Percentiles rank a stretch among this genome's conserved stretches.
These are phyloP conservation scores for Letharia columbiana DNA, from an alignment of 495 filamentous ascomycete species.

Conservation along the genomic window DNA sequence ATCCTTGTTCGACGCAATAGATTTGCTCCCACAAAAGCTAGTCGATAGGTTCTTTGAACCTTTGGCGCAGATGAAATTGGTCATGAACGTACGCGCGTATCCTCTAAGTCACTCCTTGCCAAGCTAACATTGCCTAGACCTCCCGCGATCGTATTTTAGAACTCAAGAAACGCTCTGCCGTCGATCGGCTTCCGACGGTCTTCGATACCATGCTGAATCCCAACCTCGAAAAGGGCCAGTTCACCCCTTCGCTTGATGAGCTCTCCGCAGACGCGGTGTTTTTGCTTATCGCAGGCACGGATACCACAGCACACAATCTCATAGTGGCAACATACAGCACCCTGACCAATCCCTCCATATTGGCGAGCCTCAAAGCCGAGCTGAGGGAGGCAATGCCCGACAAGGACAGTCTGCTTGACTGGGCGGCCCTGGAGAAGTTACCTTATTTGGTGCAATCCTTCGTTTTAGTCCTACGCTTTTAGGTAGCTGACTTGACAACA, in stretches of 20 bases:
- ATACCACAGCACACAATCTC: slow-evolving; percentile 14
- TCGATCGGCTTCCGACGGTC: background rate
- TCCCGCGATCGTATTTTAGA: background rate
- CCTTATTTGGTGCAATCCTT: slow-evolving; percentile 27
- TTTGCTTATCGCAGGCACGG: slow-evolving; percentile 25
- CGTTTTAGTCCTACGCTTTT: background rate
- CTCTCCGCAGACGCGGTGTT: slow-evolving; percentile 24
- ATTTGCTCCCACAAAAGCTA: background rate
- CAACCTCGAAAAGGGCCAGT: slow-evolving; percentile 1
- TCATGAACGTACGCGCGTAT: background rate
- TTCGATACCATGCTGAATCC: background rate
- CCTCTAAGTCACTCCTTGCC: background rate
- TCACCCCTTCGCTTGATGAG: background rate
- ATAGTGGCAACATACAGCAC: slow-evolving; percentile 17
- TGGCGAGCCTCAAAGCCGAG: slow-evolving; percentile 11
- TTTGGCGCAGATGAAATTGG: background rate
- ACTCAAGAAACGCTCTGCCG: background rate
- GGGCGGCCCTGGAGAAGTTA: slow-evolving; percentile 27
- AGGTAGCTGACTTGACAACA: background rate
- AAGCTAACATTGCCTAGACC: background rate
- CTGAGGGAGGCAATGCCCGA: slow-evolving; percentile 25
- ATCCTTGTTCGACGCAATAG: slow-evolving; percentile 1
- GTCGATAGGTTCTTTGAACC: background rate
- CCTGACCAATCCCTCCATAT: slow-evolving; percentile 10
- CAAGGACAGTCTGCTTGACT: slow-evolving; percentile 24